Conservation (phyloP, 2,329 filamentous ascomycete genomes). For the Fusarium subtropicale region DNA sequence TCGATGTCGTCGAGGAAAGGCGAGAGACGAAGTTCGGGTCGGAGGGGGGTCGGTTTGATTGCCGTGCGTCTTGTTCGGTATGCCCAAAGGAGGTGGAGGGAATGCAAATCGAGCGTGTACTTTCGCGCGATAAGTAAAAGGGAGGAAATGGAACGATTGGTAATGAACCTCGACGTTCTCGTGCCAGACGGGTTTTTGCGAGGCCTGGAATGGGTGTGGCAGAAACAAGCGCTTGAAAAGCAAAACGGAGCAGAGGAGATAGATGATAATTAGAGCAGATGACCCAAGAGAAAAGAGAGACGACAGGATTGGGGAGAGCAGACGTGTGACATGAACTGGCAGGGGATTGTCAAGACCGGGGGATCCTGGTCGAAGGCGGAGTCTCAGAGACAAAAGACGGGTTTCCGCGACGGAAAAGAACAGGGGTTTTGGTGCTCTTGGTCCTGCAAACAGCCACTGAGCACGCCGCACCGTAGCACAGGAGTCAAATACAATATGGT, state of each 20-base stretch:
- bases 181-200: constrained; percentile 51
- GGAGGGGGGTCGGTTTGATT: constrained; percentile 10
- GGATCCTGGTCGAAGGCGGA: constrained; percentile 35
- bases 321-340: constrained; percentile 32
- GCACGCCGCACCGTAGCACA: constrained; percentile 21
- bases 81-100: constrained; percentile 35
- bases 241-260: constrained; percentile 16
- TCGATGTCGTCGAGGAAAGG: constrained; percentile 21
- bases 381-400: constrained; percentile 37
- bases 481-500: constrained; percentile 27
- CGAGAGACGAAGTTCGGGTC: constrained; percentile 15
- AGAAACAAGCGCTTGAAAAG: constrained; percentile 41
- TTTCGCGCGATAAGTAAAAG: constrained; percentile 37
- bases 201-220: constrained; percentile 48
- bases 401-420: constrained; percentile 33
- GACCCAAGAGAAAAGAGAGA: constrained; percentile 36
- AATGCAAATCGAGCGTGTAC: constrained; percentile 32
- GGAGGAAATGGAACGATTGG: constrained; percentile 39
- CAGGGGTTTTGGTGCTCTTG: constrained; percentile 35
- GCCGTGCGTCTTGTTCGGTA: constrained; percentile 27
- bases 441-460: constrained; percentile 37
- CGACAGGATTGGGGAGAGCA: constrained; percentile 35
- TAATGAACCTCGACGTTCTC: constrained; percentile 47
- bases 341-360: constrained; percentile 31
- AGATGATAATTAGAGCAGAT: constrained; percentile 27